Conservation (phyloP, 2,329 filamentous ascomycete species). For the Aureobasidium sp. region DNA sequence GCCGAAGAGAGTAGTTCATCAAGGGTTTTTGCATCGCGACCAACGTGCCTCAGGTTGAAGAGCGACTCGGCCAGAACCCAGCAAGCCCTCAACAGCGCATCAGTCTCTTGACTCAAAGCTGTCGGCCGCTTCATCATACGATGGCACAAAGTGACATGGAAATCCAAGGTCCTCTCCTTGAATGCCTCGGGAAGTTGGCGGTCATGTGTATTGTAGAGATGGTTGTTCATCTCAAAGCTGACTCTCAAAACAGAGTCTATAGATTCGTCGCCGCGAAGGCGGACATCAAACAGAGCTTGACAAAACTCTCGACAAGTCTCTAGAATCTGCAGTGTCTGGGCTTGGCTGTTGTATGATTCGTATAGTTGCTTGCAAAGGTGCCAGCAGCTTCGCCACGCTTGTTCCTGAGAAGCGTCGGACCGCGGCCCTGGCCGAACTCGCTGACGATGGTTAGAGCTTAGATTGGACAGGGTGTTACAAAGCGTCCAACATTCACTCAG, state of each 20-base stretch:
- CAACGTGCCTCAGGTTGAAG: slow-evolving; percentile 79
- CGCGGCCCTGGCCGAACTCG: slow-evolving; percentile 68
- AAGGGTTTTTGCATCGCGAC: slow-evolving; percentile 58
- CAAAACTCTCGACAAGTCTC: slow-evolving; percentile 89
- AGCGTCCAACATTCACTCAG: slow-evolving; percentile 87
- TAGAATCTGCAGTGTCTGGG: slow-evolving; percentile 43
- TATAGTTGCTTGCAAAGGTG: slow-evolving; percentile 84
- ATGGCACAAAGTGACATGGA: slow-evolving; percentile 89
- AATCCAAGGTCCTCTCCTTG: slow-evolving; percentile 80
- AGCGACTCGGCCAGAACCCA: slow-evolving; percentile 91
- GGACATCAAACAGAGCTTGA: slow-evolving; percentile 79
- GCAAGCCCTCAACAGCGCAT: slow-evolving; percentile 73
- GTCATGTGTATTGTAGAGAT: slow-evolving; percentile 88
- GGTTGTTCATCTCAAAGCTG: slow-evolving; percentile 91
- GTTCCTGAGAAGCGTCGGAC: slow-evolving; percentile 69
- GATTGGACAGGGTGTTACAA: slow-evolving; percentile 78
- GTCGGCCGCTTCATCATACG: slow-evolving; percentile 90
- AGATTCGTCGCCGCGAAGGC: slow-evolving; percentile 65
- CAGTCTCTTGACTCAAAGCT: slow-evolving; percentile 69
- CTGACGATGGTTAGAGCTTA: slow-evolving; percentile 76
- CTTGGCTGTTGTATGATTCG: slow-evolving; percentile 54
- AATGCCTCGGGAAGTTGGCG: slow-evolving; percentile 76
- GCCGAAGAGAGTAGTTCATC: slow-evolving; percentile 75
- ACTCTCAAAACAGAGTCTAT: slow-evolving; percentile 82
- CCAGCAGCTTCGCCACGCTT: slow-evolving; percentile 92